A percentile compares a stretch with the other conserved stretches of the same genome.
Conservation (phyloP, 306 rosid genomes). For the Calophaca sinica region DNA sequence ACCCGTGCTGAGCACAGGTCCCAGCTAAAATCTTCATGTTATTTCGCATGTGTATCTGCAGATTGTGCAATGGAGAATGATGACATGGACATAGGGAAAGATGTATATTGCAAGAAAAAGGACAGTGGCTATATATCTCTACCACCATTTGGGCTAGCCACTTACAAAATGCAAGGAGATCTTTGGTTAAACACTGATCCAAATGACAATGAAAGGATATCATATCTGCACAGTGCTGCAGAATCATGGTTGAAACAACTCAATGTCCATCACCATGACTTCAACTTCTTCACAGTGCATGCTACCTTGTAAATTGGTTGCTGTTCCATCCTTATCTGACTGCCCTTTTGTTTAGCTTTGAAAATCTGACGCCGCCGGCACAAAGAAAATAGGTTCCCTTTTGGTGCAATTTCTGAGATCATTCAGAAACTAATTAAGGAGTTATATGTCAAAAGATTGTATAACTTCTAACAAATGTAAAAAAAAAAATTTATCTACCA, state of each 20-base stretch:
- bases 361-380: conserved; percentile 38
- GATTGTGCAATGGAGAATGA: conserved; percentile 47
- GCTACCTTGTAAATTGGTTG: conserved; percentile 48
- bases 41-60: conserved; percentile 33
- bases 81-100: conserved; percentile 37
- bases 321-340: conserved; percentile 15
- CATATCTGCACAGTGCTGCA: conserved; percentile 63
- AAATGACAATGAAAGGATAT: conserved; percentile 52
- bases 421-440: conserved; percentile 34
- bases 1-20: no score
- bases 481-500: conserved; percentile 5
- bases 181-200: conserved; percentile 68
- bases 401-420: conserved; percentile 34
- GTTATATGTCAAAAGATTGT: conserved; percentile 38
- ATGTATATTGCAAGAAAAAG: conserved; percentile 18
- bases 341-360: conserved; percentile 33
- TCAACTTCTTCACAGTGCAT: conserved; percentile 66
- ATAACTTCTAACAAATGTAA: conserved; percentile 36
- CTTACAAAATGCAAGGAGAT: conserved; percentile 73
- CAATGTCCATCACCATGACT: conserved; percentile 74
- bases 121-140: conserved; percentile 43
- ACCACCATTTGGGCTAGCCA: conserved; percentile 71
- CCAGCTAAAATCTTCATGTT: background rate
- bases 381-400: conserved; percentile 15
- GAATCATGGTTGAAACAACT: conserved; percentile 91